A percentile compares a stretch with the other conserved stretches of the same genome.
Evolutionary conservation across 768 basidiomycete genomes (phyloP).

Genomic region (button mushroom (Agaricus bisporus)): DNA sequence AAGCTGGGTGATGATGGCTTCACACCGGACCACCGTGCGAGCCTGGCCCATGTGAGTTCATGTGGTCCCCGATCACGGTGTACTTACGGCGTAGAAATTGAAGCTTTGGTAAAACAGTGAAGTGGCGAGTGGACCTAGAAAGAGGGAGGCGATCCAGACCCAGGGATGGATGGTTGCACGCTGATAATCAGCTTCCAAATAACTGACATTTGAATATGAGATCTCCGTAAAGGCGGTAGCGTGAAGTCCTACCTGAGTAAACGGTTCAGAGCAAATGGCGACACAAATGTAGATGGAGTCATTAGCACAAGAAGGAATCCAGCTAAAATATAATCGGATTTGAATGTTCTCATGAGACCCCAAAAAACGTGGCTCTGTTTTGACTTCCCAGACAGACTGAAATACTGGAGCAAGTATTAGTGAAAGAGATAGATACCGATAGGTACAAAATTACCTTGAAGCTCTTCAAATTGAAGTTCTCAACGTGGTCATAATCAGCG

Average conservation of each 20-base stretch:
- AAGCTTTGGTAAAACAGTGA: conserved; percentile 22
- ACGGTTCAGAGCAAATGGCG: conserved; percentile 36
- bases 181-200: conserved; percentile 17
- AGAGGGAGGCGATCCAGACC: conserved; percentile 14
- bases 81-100: conserved; percentile 15
- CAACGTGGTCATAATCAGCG: conserved; percentile 51
- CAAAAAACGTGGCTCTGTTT: conserved; percentile 40
- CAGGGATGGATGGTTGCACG: conserved; percentile 11
- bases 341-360: conserved; percentile 34
- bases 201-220: conserved; percentile 10
- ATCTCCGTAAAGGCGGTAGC: neutral
- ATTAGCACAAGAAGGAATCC: conserved; percentile 17
- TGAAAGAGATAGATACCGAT: neutral
- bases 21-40: conserved; percentile 12
- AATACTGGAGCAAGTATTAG: conserved; percentile 18
- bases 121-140: conserved; percentile 5
- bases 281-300: conserved; percentile 23
- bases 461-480: conserved; percentile 18
- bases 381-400: conserved; percentile 33
- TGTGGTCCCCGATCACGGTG: too few relatives aligned
- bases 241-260: conserved; percentile 26
- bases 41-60: too few relatives aligned
- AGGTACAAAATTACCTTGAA: conserved; percentile 17
- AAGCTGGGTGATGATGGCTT: conserved; percentile 36
- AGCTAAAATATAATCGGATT: neutral